Percentiles rank a stretch among this genome's conserved stretches.
phyloP scores from a whole-genome alignment of 2,329 filamentous ascomycete species.

The Sphaceloma murrayae region DNA sequence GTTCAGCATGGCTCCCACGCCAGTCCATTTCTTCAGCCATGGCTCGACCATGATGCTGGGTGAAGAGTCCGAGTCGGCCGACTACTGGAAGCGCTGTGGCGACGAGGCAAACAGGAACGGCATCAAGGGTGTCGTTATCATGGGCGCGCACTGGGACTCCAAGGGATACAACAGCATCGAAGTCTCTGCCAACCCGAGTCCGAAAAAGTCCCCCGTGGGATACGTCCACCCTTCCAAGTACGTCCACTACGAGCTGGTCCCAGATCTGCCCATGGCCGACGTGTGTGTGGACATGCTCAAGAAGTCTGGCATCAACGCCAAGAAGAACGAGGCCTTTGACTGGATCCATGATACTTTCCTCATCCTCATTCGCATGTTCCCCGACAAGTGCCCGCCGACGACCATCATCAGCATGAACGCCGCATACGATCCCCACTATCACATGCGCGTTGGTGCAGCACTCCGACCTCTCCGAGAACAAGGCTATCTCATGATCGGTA shows the following conservation, averaged over 20 bases:
- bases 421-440: conserved; percentile 47
- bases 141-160: conserved; percentile 61
- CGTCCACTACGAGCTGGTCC: conserved; percentile 49
- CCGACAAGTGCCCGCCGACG: conserved; percentile 53
- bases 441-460: conserved; percentile 48
- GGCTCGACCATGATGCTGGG: conserved; percentile 62
- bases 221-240: conserved; percentile 60
- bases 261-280: conserved; percentile 47
- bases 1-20: conserved; percentile 32
- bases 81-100: conserved; percentile 57
- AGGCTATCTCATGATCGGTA: conserved; percentile 48
- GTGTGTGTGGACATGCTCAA: conserved; percentile 43
- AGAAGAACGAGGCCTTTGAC: conserved; percentile 47
- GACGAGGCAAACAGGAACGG: conserved; percentile 51
- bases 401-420: conserved; percentile 50
- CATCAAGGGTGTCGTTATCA: conserved; percentile 56
- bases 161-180: conserved; percentile 45
- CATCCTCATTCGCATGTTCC: conserved; percentile 62
- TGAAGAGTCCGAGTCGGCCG: conserved; percentile 51
- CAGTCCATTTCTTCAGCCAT: conserved; percentile 60
- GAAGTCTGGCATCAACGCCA: conserved; percentile 45
- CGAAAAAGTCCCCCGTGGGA: conserved; percentile 53
- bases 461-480: conserved; percentile 47
- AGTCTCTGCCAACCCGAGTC: conserved; percentile 51
- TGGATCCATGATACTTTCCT: conserved; percentile 67